Evolutionary conservation across 1,284 basidiomycete species (phyloP), one percentile per base, ranked within the genome.

Genomic region (Nidula niveotomentosa): DNA sequence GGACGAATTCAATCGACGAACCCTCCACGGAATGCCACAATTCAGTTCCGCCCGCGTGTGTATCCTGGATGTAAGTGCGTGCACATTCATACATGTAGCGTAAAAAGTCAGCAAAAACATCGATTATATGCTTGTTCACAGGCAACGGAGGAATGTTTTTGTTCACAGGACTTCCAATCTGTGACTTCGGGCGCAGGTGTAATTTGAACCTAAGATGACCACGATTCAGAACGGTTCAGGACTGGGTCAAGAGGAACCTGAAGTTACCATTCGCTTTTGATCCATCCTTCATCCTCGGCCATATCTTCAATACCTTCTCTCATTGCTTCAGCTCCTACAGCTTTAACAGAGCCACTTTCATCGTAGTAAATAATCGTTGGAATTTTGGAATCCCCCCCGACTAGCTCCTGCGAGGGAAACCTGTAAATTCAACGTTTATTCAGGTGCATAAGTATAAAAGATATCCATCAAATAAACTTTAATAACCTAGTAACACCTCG

Each of bases 61-160:
- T 75, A 36, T 84, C 79, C 41, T 69, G 62, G 51, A 86, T 81
- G 58, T 76, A 85, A 4, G 62, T 70, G 15, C 70, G 64, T 0
- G 78, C 71, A 53, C 81, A 83, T 1, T 62, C 34, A 49, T 70
- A 75, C 2, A 86, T 65, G 54, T 86, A 86, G 0, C 56, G 59
- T 49, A 85, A 65, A 56, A 83, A 84, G 57, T 86, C 85, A 0
- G 76, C 73, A 35, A 82, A 75, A 45, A 86, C 72, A 13, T 80
- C 74, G 0, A 77, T 61, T 1, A 74, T 71, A 0, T 69, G 70
- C 60, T 81, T 83, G n/a, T 74, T 69, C 1, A 59, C 49, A 0
- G 84, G 84, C 1, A 86, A 69, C 0, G 76, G 70, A 0, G 75
- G 78, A 3, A 83, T 62, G 6, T 71, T 49, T 56, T 65, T 39